Conservation (phyloP, 768 basidiomycete species). For the Suillus paluster region DNA sequence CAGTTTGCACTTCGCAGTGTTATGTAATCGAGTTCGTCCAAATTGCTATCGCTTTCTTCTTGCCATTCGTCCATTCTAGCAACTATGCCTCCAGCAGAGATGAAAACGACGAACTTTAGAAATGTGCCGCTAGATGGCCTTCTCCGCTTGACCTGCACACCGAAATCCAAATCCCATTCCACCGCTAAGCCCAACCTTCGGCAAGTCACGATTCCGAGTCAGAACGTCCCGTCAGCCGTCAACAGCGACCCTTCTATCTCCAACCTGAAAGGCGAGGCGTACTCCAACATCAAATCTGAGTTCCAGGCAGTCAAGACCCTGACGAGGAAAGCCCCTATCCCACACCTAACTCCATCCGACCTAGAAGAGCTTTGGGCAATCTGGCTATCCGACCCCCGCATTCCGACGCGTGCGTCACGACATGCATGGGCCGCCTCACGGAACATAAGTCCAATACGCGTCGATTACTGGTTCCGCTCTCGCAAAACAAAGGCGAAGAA, state of each 20-base stretch:
- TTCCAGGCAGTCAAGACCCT: neutral
- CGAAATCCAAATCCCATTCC: neutral
- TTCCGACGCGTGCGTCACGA: slow-evolving; percentile 30
- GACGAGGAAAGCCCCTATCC: neutral
- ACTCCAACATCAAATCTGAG: neutral
- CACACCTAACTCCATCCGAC: slow-evolving; percentile 7
- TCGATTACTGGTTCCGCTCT: slow-evolving; percentile 29
- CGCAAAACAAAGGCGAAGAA: slow-evolving; percentile 28
- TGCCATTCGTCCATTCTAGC: too few relatives aligned
- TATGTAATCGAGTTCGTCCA: too few relatives aligned
- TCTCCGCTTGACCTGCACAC: neutral
- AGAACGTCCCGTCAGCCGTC: neutral
- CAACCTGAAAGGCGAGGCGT: neutral
- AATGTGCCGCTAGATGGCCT: neutral
- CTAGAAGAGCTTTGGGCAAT: slow-evolving; percentile 34
- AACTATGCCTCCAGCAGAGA: neutral
- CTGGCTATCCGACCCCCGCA: slow-evolving; percentile 30
- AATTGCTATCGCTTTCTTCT: too few relatives aligned
- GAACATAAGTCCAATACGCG: slow-evolving; percentile 22
- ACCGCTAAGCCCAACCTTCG: neutral
- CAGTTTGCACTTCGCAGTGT: too few relatives aligned
- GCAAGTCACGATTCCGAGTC: neutral
- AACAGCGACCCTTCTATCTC: neutral
- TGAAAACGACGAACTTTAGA: neutral
- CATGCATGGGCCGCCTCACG: slow-evolving; percentile 31